Conservation (phyloP, 306 rosid species). For the Castanea mollissima region DNA sequence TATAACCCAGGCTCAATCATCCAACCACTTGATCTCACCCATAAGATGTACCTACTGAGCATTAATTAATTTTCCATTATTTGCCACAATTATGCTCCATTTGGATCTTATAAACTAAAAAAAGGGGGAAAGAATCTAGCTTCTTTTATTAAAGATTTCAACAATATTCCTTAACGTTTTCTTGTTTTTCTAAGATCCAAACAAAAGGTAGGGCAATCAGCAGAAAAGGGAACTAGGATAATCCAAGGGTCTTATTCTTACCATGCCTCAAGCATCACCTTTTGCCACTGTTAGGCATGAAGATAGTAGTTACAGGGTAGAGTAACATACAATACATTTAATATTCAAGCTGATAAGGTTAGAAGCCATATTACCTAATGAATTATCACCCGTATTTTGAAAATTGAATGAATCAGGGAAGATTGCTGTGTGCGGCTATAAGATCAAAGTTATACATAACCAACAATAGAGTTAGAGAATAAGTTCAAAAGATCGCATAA, state of each 20-base stretch:
- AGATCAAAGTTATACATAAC: slow-evolving; percentile 23
- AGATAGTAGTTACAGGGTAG: not conserved
- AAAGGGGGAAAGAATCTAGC: not conserved
- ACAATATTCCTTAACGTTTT: not conserved
- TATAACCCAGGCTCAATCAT: not conserved
- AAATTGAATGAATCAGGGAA: slow-evolving; percentile 57
- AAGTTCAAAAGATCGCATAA: not conserved
- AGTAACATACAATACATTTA: not conserved
- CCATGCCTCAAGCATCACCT: slow-evolving; percentile 1
- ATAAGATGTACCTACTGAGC: not conserved
- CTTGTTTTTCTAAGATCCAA: no score
- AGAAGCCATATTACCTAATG: slow-evolving; percentile 52
- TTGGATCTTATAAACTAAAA: not conserved
- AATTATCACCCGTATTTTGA: slow-evolving; percentile 40
- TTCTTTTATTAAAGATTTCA: not conserved
- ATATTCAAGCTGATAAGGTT: slow-evolving; percentile 5
- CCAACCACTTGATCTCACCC: not conserved
- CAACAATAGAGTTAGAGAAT: slow-evolving; percentile 15
- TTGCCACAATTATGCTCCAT: not conserved
- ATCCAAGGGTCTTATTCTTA: not conserved
- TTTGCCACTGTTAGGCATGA: not conserved
- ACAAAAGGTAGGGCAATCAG: not conserved
- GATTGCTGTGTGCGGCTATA: slow-evolving; percentile 53
- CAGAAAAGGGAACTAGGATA: not conserved
- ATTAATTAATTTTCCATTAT: not conserved